These are phyloP conservation scores for Conticribra guillardii DNA, from an alignment of 108 stramenopile genomes.

Conservation along the genomic window DNA sequence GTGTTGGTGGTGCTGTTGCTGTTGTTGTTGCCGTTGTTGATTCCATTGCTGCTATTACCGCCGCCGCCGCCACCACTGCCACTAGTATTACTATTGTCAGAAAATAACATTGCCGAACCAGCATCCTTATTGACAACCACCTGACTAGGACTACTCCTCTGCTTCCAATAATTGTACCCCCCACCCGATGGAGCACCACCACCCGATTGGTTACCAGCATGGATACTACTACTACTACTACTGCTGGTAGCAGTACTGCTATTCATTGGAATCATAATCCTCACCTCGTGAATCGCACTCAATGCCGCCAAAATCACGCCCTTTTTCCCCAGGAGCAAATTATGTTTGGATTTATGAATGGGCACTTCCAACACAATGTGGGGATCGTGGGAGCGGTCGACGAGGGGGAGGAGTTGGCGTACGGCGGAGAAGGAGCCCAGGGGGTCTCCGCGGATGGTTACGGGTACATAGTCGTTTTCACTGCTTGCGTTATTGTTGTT, in stretches of 20 bases:
- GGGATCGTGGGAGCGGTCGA: conserved; percentile 36
- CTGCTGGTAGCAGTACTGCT: background rate
- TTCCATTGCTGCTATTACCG: too few relatives aligned
- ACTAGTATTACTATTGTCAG: conserved; percentile 2
- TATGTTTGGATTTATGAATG: conserved; percentile 55
- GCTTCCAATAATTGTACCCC: conserved; percentile 16
- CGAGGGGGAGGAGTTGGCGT: conserved; percentile 33
- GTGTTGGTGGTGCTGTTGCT: too few relatives aligned
- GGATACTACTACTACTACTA: background rate
- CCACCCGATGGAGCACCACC: background rate
- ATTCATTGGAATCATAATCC: conserved; percentile 81
- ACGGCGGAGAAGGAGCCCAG: conserved; percentile 53
- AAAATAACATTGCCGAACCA: conserved; percentile 33
- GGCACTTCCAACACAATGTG: conserved; percentile 60
- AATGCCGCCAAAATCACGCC: conserved; percentile 59
- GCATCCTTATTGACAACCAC: conserved; percentile 12
- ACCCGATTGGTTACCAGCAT: background rate
- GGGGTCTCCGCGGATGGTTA: conserved; percentile 73
- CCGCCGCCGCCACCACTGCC: too few relatives aligned
- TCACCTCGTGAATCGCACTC: conserved; percentile 54
- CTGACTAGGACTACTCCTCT: background rate
- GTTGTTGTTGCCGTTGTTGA: too few relatives aligned
- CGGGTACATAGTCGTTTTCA: conserved; percentile 60
- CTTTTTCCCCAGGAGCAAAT: conserved; percentile 65
- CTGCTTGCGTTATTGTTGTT: conserved; percentile 39